Conservation (phyloP, 2,329 filamentous ascomycete species). For the Fusarium papillatum region DNA sequence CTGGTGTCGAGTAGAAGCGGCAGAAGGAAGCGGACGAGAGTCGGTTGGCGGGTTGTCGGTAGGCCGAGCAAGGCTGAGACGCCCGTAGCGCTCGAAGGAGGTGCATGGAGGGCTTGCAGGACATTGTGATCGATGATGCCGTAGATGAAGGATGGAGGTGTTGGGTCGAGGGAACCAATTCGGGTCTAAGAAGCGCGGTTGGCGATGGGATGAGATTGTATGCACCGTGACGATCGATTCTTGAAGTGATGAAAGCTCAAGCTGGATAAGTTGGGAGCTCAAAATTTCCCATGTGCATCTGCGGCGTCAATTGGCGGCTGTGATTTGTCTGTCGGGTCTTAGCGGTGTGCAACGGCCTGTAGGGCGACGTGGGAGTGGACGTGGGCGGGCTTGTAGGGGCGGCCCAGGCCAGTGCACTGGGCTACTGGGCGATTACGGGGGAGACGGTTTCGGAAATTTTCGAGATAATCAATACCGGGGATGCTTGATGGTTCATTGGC, state of each 20-base stretch:
- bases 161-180: neutral
- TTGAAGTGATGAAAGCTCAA: constrained; percentile 20
- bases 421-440: constrained; percentile 8
- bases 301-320: constrained; percentile 34
- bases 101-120: constrained; percentile 39
- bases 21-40: constrained; percentile 19
- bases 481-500: neutral
- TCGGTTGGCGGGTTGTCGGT: constrained; percentile 29
- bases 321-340: constrained; percentile 27
- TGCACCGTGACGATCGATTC: constrained; percentile 21
- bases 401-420: constrained; percentile 20
- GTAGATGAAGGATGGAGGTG: neutral
- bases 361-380: constrained; percentile 5
- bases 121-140: constrained; percentile 29
- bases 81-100: constrained; percentile 43
- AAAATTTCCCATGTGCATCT: constrained; percentile 40
- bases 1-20: constrained; percentile 50
- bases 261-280: constrained; percentile 31
- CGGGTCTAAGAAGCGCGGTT: neutral
- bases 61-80: constrained; percentile 24
- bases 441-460: constrained; percentile 13
- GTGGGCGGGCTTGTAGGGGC: constrained; percentile 7
- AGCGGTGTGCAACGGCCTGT: constrained; percentile 28
- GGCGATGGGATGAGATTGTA: constrained; percentile 9
- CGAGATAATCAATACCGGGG: constrained; percentile 3